These are phyloP conservation scores for Aspergillus chevalieri DNA, from an alignment of 2,329 filamentous ascomycete species.

Conservation along the genomic window DNA sequence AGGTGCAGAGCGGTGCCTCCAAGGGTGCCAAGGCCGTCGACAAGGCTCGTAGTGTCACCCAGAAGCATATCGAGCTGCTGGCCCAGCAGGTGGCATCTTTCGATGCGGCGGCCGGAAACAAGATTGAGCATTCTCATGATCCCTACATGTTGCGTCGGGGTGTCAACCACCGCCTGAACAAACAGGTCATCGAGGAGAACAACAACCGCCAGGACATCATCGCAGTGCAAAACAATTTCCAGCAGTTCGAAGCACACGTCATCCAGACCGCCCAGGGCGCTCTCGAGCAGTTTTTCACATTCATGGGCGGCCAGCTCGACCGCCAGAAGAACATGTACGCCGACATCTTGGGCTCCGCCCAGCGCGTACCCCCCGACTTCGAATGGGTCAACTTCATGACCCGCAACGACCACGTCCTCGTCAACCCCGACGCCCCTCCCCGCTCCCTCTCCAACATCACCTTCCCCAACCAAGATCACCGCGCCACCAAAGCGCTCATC, in stretches of 20 bases:
- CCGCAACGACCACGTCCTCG: constrained; percentile 65
- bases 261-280: constrained; percentile 75
- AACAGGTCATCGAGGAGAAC: constrained; percentile 92
- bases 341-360: constrained; percentile 71
- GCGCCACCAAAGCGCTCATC: constrained; percentile 71
- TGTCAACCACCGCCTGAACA: constrained; percentile 75
- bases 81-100: constrained; percentile 77
- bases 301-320: constrained; percentile 73
- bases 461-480: constrained; percentile 87
- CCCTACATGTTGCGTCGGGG: constrained; percentile 82
- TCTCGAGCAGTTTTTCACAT: constrained; percentile 75
- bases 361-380: constrained; percentile 74
- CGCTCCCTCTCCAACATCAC: constrained; percentile 66
- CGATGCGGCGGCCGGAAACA: constrained; percentile 64
- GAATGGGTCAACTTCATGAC: constrained; percentile 84
- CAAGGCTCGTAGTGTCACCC: constrained; percentile 75
- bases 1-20: constrained; percentile 70
- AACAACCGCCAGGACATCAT: constrained; percentile 89
- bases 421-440: constrained; percentile 69
- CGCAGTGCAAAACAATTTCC: constrained; percentile 83
- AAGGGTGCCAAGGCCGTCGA: constrained; percentile 88
- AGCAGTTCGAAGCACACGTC: constrained; percentile 79
- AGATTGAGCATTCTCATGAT: constrained; percentile 66
- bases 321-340: constrained; percentile 73
- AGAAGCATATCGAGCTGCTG: constrained; percentile 93